Conservation (phyloP, 78 protist genomes). For the Isochrysis galbana region DNA sequence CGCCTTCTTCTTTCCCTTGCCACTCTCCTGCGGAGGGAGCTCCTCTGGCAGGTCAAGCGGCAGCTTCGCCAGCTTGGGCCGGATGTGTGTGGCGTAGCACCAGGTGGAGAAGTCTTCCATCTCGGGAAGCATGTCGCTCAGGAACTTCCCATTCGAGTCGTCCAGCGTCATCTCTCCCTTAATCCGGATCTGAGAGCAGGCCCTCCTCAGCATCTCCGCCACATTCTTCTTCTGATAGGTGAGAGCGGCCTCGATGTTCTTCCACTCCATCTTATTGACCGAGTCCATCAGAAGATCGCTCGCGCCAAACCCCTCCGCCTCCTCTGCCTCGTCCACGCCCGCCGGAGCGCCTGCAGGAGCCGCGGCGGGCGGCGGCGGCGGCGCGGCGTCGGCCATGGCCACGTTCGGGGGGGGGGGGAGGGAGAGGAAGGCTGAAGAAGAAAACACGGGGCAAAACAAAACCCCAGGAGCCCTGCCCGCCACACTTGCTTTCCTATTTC, state of each 20-base stretch:
- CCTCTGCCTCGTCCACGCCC: neutral
- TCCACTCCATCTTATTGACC: slow-evolving; percentile 12
- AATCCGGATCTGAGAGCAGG: neutral
- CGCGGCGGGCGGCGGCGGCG: neutral
- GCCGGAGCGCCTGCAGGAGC: neutral
- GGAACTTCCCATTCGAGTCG: slow-evolving; percentile 1
- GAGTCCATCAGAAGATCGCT: neutral
- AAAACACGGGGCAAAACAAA: no score
- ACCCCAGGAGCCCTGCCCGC: no score
- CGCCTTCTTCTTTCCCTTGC: neutral
- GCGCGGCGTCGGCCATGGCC: no score
- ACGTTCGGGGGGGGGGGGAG: no score
- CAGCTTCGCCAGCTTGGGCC: slow-evolving; percentile 7
- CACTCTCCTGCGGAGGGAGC: neutral
- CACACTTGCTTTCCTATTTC: no score
- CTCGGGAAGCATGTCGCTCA: slow-evolving; percentile 25
- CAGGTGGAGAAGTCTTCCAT: neutral
- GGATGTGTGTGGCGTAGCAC: slow-evolving; percentile 17
- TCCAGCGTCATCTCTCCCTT: neutral
- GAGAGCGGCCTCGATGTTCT: slow-evolving; percentile 1
- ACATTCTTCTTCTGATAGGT: neutral
- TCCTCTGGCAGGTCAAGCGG: neutral
- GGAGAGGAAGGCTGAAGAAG: no score
- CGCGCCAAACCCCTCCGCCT: neutral
- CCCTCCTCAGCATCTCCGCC: slow-evolving; percentile 2